Conservation (phyloP, 2,329 filamentous ascomycete species). For the Septoria petroselini region DNA sequence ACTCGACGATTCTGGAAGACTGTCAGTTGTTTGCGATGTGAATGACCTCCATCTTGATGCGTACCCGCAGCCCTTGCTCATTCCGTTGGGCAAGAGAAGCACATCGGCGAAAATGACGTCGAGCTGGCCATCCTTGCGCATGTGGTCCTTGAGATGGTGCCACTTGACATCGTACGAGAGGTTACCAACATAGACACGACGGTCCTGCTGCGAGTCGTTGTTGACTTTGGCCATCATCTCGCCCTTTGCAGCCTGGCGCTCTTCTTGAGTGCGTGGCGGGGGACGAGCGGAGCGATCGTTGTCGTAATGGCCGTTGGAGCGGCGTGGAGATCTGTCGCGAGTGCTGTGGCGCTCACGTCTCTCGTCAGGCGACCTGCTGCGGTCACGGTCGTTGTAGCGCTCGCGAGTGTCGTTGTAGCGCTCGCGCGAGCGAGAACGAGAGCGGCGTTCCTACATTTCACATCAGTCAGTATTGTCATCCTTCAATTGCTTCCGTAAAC, state of each 20-base stretch:
- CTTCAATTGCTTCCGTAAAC: not conserved
- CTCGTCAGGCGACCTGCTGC: slow-evolving; percentile 27
- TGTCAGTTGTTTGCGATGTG: not conserved
- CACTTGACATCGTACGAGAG: slow-evolving; percentile 99
- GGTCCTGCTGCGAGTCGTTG: slow-evolving; percentile 96
- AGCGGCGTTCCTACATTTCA: slow-evolving; percentile 9
- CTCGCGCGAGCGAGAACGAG: slow-evolving; percentile 16
- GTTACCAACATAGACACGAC: slow-evolving; percentile 98
- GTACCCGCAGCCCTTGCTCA: slow-evolving; percentile 99
- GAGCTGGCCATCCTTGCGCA: slow-evolving; percentile 85
- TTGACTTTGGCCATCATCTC: slow-evolving; percentile 94
- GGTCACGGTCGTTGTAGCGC: slow-evolving; percentile 17
- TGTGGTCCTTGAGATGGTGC: slow-evolving; percentile 99
- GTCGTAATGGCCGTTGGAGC: slow-evolving; percentile 70
- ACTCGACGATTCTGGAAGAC: slow-evolving; percentile 89
- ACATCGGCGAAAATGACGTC: slow-evolving; percentile 99
- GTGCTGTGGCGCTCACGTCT: slow-evolving; percentile 42
- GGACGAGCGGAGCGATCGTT: slow-evolving; percentile 39
- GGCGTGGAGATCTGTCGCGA: slow-evolving; percentile 65
- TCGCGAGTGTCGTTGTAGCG: slow-evolving; percentile 25
- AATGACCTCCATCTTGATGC: slow-evolving; percentile 41
- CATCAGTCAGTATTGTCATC: not conserved
- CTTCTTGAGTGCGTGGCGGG: slow-evolving; percentile 68
- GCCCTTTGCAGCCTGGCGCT: slow-evolving; percentile 78
- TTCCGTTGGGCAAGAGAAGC: slow-evolving; percentile 99